Conservation (phyloP, 139 green algal genomes). For the Raphidocelis subcapitata region DNA sequence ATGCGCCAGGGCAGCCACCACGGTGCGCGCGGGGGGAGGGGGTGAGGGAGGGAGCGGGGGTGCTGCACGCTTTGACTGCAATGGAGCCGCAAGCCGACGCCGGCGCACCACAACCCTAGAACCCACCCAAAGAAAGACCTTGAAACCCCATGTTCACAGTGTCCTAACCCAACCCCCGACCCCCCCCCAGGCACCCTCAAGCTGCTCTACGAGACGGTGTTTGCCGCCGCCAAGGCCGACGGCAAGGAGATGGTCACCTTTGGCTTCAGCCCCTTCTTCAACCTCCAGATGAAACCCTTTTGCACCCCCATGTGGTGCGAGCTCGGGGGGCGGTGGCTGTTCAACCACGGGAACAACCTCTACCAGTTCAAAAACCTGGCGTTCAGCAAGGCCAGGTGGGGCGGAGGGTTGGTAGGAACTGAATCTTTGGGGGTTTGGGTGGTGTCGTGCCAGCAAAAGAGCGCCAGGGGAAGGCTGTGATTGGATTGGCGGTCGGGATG, state of each 20-base stretch:
- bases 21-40: too few species aligned
- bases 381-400: conserved; percentile 27
- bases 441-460: neutral
- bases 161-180: too few species aligned
- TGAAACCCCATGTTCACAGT: too few species aligned
- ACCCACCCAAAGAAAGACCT: too few species aligned
- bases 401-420: too few species aligned
- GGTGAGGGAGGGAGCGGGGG: too few species aligned
- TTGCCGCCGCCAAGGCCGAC: conserved; percentile 8
- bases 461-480: too few species aligned
- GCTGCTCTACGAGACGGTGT: conserved; percentile 32
- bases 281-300: conserved; percentile 9
- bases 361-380: conserved; percentile 29
- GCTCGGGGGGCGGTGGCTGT: conserved; percentile 11
- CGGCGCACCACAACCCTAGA: too few species aligned
- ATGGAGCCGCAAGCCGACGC: too few species aligned
- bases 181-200: conserved; percentile 10
- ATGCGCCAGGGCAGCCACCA: conserved; percentile 16
- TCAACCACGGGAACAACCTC: conserved; percentile 21
- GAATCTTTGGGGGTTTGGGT: neutral
- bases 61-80: too few species aligned
- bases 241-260: conserved; percentile 6
- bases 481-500: neutral
- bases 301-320: neutral
- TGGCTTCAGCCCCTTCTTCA: conserved; percentile 30